Conservation (phyloP, 2,329 filamentous ascomycete genomes). For the Monilinia fructigena region DNA sequence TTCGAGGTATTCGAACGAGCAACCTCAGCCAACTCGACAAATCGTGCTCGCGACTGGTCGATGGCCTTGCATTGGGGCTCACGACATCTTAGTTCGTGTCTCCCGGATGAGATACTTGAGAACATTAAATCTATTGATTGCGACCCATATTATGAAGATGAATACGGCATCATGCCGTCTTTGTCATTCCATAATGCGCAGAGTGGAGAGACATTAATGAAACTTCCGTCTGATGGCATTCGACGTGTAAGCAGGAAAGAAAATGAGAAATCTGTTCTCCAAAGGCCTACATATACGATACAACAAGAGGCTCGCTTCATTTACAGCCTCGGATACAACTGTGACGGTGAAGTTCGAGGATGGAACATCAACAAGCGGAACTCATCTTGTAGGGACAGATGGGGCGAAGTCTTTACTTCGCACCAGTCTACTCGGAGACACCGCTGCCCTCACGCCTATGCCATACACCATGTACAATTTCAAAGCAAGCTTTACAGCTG, state of each 20-base stretch:
- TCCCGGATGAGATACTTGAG: constrained; percentile 10
- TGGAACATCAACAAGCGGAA: constrained; percentile 29
- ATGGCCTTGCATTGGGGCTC: constrained; percentile 20
- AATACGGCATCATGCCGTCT: constrained; percentile 2
- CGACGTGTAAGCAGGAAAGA: constrained; percentile 11
- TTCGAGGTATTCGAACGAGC: constrained; percentile 16
- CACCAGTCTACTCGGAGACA: constrained; percentile 21
- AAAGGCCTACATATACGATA: constrained; percentile 14
- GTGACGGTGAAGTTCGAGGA: constrained; percentile 13
- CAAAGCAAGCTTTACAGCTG: constrained; percentile 8
- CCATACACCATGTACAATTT: constrained; percentile 9
- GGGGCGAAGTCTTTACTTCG: constrained; percentile 42
- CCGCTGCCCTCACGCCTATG: constrained; percentile 24
- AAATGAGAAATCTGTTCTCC: constrained; percentile 12
- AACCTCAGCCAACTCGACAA: neutral
- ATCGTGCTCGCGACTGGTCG: constrained; percentile 14
- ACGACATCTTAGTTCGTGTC: neutral
- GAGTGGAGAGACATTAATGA: constrained; percentile 2
- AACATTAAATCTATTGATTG: neutral
- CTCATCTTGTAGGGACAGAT: constrained; percentile 44
- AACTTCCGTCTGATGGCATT: neutral
- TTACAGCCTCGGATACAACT: neutral
- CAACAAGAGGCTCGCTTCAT: neutral
- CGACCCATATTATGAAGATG: neutral
- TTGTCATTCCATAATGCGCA: neutral